These are phyloP conservation scores for Symbiodinium natans DNA, from an alignment of 73 alveolate genomes.

Conservation along the genomic window DNA sequence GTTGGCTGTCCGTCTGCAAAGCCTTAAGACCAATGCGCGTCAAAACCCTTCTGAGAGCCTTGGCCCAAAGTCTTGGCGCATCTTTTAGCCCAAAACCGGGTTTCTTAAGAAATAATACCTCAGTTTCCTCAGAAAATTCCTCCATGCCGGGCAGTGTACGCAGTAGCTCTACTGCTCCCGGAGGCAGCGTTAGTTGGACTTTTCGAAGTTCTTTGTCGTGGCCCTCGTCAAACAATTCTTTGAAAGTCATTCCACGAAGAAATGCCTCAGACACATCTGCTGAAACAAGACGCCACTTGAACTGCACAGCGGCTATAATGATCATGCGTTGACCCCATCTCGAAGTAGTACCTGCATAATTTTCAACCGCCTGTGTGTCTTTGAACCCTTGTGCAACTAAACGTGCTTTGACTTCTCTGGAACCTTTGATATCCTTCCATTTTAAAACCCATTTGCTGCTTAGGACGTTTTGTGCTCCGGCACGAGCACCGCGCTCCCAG, in stretches of 20 bases:
- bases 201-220: background rate
- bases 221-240: background rate
- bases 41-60: background rate
- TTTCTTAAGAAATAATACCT: background rate
- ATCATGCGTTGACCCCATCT: conserved; percentile 27
- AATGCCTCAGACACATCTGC: conserved; percentile 25
- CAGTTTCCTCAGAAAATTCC: background rate
- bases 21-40: background rate
- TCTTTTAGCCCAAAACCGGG: conserved; percentile 15
- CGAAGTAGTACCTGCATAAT: background rate
- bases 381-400: conserved; percentile 18
- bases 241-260: background rate
- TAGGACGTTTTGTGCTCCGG: background rate
- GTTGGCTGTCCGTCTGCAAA: background rate
- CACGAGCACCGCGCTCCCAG: background rate
- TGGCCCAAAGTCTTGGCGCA: background rate
- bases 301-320: background rate
- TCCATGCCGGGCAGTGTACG: background rate
- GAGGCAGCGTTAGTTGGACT: background rate
- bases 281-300: background rate
- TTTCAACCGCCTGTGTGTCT: background rate
- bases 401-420: background rate
- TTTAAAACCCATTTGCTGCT: conserved; percentile 4
- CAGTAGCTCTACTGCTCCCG: background rate
- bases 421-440: background rate